Base-by-base conservation (phyloP, 1,284 basidiomycete genomes). In the Ustilago crameri region DNA sequence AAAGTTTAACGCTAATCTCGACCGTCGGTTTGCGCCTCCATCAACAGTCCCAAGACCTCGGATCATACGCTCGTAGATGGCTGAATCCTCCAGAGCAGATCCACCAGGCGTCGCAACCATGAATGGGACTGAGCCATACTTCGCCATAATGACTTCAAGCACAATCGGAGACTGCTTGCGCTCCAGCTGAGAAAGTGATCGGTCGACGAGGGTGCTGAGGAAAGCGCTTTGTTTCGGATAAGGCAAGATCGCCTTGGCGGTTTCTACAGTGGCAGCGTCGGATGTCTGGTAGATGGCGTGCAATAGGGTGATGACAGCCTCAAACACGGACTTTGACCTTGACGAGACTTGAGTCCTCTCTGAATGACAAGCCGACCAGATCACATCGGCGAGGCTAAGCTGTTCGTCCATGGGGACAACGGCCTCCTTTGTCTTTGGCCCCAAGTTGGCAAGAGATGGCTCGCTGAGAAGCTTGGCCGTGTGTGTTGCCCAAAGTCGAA, bases 41-140 rank as follows among this genome's bases (percentile, higher is more conserved):
- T 72, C 69, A 15, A 67, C 59, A 0, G 64, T 67, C 5, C 64
- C 69, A 3, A 72, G 60, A 26, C 69, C 69, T 5, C 53, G 59
- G 35, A 72, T 67, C 54, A 72, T 63, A 24, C 69, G 69, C n/a
- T 63, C 56, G 53, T 72, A 72, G 56, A 72, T 60, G 45, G 41
- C 47, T 3, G 45, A 32, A 45, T 67, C 60, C 17, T 40, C 26
- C 2, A 57, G 12, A 3, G 38, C 38, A 15, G 55, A 45, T 15
- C 59, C 63, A 4, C 51, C 50, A 3, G 55, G 49, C 0, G 47
- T 43, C 2, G 56, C 49, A 3, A 37, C 8, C n/a, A 60, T 15
- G 56, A 72, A 72, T 8, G 69, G 64, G 17, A 56, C 50, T 3
- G 69, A 72, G 24, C 64, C 69, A 20, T 56, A 72, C 32, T 64